Percentiles rank a stretch among this genome's conserved stretches.
phyloP scores from a whole-genome alignment of 2,329 filamentous ascomycete genomes.

The Neopestalotiopsis sp. region DNA sequence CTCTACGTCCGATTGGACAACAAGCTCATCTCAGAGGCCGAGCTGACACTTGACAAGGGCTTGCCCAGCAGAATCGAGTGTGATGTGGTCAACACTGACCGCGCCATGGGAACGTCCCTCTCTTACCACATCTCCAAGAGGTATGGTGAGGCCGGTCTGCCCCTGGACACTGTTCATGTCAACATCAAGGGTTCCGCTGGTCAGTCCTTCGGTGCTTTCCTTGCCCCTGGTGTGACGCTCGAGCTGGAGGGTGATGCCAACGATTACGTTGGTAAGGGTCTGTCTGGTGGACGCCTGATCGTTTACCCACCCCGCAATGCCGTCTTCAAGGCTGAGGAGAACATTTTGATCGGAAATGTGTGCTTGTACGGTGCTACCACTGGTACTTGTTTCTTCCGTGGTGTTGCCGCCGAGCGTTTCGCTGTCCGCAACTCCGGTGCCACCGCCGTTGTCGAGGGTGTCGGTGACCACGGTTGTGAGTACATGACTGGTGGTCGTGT shows the following conservation, averaged over 20 bases:
- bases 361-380: slow-evolving; percentile 93
- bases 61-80: slow-evolving; percentile 92
- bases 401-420: slow-evolving; percentile 94
- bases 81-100: slow-evolving; percentile 95
- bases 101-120: slow-evolving; percentile 88
- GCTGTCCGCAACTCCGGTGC: slow-evolving; percentile 96
- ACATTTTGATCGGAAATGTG: slow-evolving; percentile 90
- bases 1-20: slow-evolving; percentile 94
- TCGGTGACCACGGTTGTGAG: slow-evolving; percentile 96
- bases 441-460: slow-evolving; percentile 93
- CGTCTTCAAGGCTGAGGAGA: slow-evolving; percentile 95
- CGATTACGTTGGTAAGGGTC: slow-evolving; percentile 95
- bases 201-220: slow-evolving; percentile 94
- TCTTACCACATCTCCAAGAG: slow-evolving; percentile 96
- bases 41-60: slow-evolving; percentile 92
- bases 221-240: slow-evolving; percentile 90
- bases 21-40: slow-evolving; percentile 94
- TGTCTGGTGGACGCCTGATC: slow-evolving; percentile 91
- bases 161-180: slow-evolving; percentile 91
- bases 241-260: slow-evolving; percentile 96
- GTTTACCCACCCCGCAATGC: slow-evolving; percentile 90
- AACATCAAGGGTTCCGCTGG: slow-evolving; percentile 97
- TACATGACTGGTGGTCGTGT: slow-evolving; percentile 98
- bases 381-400: slow-evolving; percentile 95
- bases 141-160: slow-evolving; percentile 87